Evolutionary conservation across 352 stramenopile species (phyloP), one percentile per base, ranked within the genome.

Genomic region (Pythium utonaiense): DNA sequence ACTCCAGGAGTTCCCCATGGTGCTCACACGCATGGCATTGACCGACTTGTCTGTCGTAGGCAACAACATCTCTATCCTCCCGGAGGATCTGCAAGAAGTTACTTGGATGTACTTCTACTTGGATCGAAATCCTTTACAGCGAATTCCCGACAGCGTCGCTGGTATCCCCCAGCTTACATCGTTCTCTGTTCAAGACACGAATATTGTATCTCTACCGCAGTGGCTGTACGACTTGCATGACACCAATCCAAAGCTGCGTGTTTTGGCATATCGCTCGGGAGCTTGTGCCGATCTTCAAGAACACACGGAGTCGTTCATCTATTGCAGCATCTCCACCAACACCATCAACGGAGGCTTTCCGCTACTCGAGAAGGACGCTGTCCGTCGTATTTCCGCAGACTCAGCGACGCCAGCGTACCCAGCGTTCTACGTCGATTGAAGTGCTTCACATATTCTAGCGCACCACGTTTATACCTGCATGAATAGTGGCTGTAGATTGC

Each of bases 51-150:
- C 71, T 9, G 28, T 82, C 21, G 60, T 71, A 21, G 69, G 56
- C 40, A 79, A 79, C 69, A 74, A 72, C 51, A 79, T 79, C 34
- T 67, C 69, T 0, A 19, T 53, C 3, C 34, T 82, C 6, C 63
- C 71, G 0, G 60, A 77, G 33, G 50, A 61, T 21, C 48, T 79
- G 3, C 58, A 49, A 0, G 6, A 60, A 25, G 21, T 44, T 14
- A 24, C 40, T 1, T 71, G 56, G 57, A 71, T 75, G 70, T 75
- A 77, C 62, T 30, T 77, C 13, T 73, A 70, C 57, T 36, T 82
- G 34, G 73, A 81, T 48, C 66, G 67, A 19, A 78, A 77, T 22
- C 70, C 67, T 16, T 24, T 75, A 12, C 17, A 38, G 34, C 17
- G 13, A 6, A 36, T 67, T 14, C 60, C 52, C 4, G 44, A 57